Base-by-base conservation (phyloP, 305 asterid species). In the Fraxinus baroniana region DNA sequence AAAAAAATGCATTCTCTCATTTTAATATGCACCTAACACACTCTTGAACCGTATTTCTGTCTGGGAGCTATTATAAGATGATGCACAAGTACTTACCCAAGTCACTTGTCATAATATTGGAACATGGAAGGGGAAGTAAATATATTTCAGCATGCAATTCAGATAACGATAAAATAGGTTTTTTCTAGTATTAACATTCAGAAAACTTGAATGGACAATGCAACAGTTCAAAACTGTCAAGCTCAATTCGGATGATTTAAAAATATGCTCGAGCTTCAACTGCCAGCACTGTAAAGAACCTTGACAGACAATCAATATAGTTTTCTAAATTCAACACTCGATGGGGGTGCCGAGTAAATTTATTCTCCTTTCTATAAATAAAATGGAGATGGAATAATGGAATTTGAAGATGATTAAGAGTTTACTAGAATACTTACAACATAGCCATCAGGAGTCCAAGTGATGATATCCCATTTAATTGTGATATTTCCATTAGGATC, bases 401-500 rank as follows among this genome's bases (percentile, higher is more conserved):
- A 20, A 33, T 49, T 49, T 49, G 33, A 39, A n/a, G 37, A 17
- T 36, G 9, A 36, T 30, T 13, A 1, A 33, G 13, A 24, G 3
- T 39, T 1, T 75, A n/a, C 28, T 6, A 3, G 24, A 46, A 46
- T 36, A 85, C 91, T 86, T 86, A 88, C 91, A 81, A 86, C 80
- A 66, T 88, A 88, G 80, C 91, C 91, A 85, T 93, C 98, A 1
- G 98, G 89, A 8, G 88, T 64, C 91, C 89, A 88, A 76, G 18
- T 79, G 52, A 85, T 81, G 60, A 86, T 39, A 79, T 93, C 98
- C 97, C 97, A 93, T 84, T 94, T 94, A 66, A 94, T 91, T 2
- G 98, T 94, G 89, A 94, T 91, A 76, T 94, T 94, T 74, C 98
- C 97, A 78, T 86, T 91, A 5, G 98, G 98, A 86, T 94, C 98